Base-by-base conservation (phyloP, 176 grass and related monocot genomes). In the Aegilops sharonensis region DNA sequence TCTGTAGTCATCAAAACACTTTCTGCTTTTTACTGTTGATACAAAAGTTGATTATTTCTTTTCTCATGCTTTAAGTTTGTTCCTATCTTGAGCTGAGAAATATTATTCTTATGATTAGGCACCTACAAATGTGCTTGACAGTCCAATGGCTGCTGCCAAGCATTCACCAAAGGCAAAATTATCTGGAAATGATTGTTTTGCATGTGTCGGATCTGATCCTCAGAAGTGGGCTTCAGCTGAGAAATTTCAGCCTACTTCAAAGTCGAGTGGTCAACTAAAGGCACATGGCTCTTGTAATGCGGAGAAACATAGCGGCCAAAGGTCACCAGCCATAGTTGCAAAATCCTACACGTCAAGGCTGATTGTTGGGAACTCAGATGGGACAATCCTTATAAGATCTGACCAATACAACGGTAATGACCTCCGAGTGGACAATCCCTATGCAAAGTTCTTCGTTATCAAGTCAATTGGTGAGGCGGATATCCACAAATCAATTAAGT, bases 361-460 rank as follows among this genome's bases (percentile, higher is more conserved):
- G 21, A 11, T 65, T 20, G 52, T 45, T 10, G 66, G 68, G 67
- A 85, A 77, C 86, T 50, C 64, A 40, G 84, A 91, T 14, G 87
- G 92, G 78, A 92, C 88, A 77, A 93, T 96, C 43, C 1, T 88
- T 80, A 85, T 99, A 40, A 86, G 70, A 62, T 69, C 70, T 1
- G 80, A 91, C 29, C 69, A 96, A 35, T 99, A 90, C 75, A 99
- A 96, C 75, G 82, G 80, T 32, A 27, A 86, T 78, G 89, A 93
- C 68, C 85, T 99, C n/a, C 72, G 61, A 72, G 77, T 89, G 56
- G 94, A 93, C 63, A 91, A 99, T 82, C 84, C 83, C 5, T 88
- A 85, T 87, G 97, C 94, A 39, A 99, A 91, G 77, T 99, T 99
- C 83, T 96, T 96, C 60, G 90, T 99, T 77, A 96, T 96, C 80